Conservation (phyloP, 345 rosid genomes). For the Sisymbrium irio region DNA sequence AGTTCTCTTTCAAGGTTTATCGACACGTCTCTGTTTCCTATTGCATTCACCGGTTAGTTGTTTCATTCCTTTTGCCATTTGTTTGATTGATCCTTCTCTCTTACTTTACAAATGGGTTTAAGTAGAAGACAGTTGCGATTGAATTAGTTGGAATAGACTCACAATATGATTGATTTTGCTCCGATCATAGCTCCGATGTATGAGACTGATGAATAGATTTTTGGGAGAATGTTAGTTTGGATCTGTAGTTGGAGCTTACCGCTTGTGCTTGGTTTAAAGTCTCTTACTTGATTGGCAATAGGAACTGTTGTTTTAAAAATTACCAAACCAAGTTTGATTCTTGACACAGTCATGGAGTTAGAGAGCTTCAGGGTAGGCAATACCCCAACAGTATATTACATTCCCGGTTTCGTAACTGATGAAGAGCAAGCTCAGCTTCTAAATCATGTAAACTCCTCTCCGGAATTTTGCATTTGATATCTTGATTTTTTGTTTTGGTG, state of each 20-base stretch:
- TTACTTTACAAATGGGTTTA: background rate
- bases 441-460: slow-evolving; percentile 38
- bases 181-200: background rate
- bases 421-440: slow-evolving; percentile 59
- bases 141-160: background rate
- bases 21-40: slow-evolving; percentile 2
- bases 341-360: slow-evolving; percentile 37
- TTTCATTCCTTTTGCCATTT: background rate
- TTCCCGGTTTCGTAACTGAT: slow-evolving; percentile 61
- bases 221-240: background rate
- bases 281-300: background rate
- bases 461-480: background rate
- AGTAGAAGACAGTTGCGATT: background rate
- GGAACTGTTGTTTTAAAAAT: background rate
- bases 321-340: background rate
- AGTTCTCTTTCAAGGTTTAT: slow-evolving; percentile 15
- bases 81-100: background rate
- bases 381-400: slow-evolving; percentile 60
- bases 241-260: background rate
- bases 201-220: background rate
- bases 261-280: background rate
- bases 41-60: slow-evolving; percentile 16
- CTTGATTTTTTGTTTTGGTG: background rate
- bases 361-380: slow-evolving; percentile 51
- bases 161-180: background rate